These are phyloP conservation scores for Daucus carota DNA, from an alignment of 129 eudicot species.

Conservation along the genomic window DH1_v3.0 NC_030381.2:53149001-53149500, in stretches of 20 bases:
- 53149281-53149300: slow-evolving; percentile 58
- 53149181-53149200: background rate
- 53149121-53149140: background rate
- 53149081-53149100: background rate
- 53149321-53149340: slow-evolving; percentile 95
- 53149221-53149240: background rate
- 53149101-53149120: background rate
- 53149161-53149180: background rate
- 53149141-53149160: background rate
- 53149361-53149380: background rate
- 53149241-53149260: slow-evolving; percentile 36
- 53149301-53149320: slow-evolving; percentile 71
- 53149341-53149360: slow-evolving; percentile 80
- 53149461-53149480: slow-evolving; percentile 19
- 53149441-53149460: background rate
- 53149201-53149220: slow-evolving; percentile 5
- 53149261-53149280: slow-evolving; percentile 63
- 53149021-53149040: background rate
- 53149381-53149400: background rate
- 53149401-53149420: background rate
- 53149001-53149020: background rate
- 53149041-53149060: background rate
- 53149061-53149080: background rate
- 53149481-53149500: slow-evolving; percentile 59
- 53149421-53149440: background rate